phyloP scores from a whole-genome alignment of 1,284 basidiomycete species.

The Erythrobasidium hasegawianum region DNA sequence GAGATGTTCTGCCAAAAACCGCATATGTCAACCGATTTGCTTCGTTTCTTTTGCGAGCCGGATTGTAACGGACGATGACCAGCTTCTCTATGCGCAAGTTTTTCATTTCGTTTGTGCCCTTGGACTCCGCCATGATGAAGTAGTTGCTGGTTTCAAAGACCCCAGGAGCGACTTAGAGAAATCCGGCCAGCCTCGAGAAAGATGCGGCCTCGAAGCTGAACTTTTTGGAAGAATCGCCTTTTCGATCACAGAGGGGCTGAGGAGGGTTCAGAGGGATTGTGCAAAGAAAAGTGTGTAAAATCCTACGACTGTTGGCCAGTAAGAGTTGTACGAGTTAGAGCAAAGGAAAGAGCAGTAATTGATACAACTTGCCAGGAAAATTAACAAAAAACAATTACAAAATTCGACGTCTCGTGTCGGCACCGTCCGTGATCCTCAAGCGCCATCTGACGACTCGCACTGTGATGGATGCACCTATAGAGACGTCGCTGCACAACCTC shows the following conservation, averaged over 20 bases:
- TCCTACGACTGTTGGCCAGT: no score
- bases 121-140: background rate
- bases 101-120: conserved; percentile 55
- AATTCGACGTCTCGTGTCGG: background rate
- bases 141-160: background rate
- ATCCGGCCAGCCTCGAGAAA: background rate
- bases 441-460: background rate
- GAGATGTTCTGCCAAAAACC: conserved; percentile 67
- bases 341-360: no score
- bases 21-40: background rate
- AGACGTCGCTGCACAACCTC: background rate
- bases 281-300: no score
- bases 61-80: conserved; percentile 78
- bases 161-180: conserved; percentile 1
- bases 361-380: no score
- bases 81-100: conserved; percentile 98
- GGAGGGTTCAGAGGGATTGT: no score
- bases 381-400: no score
- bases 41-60: conserved; percentile 1
- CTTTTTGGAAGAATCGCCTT: conserved; percentile 1
- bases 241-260: no score
- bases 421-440: background rate
- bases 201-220: background rate
- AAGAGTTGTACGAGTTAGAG: no score
- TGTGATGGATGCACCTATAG: background rate